A percentile compares a stretch with the other conserved stretches of the same genome.
Conservation (phyloP, 345 rosid genomes). For the Eucalyptus paniculata region DNA sequence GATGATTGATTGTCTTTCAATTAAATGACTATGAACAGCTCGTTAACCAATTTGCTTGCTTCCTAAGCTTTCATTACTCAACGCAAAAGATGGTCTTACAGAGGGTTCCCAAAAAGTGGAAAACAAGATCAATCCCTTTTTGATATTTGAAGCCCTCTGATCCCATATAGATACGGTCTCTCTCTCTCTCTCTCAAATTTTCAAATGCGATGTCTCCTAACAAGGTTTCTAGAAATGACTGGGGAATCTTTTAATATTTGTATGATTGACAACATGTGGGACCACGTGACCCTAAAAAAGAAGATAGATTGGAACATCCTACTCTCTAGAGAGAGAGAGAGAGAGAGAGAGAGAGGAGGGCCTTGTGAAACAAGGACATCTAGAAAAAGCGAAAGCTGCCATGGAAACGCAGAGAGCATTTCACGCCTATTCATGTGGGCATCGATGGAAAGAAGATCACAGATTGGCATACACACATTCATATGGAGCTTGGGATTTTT, state of each 20-base stretch:
- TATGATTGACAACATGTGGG: slow-evolving; percentile 29
- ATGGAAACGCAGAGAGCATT: slow-evolving; percentile 22
- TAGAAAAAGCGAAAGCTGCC: slow-evolving; percentile 50
- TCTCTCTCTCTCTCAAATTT: neutral
- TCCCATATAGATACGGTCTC: neutral
- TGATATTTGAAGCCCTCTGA: neutral
- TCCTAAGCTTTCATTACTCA: neutral
- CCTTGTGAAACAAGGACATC: slow-evolving; percentile 7
- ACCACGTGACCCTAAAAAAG: slow-evolving; percentile 12
- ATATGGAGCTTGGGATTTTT: neutral
- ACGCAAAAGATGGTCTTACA: neutral
- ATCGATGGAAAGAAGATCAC: neutral
- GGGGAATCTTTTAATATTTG: slow-evolving; percentile 4
- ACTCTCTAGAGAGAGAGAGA: neutral
- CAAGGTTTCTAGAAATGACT: slow-evolving; percentile 4
- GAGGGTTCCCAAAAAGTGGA: neutral
- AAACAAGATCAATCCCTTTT: neutral
- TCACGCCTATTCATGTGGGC: slow-evolving; percentile 20
- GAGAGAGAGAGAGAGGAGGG: neutral
- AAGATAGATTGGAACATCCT: slow-evolving; percentile 16
- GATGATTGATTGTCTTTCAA: neutral
- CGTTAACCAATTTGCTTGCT: neutral
- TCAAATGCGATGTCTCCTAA: neutral
- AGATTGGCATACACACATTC: neutral
- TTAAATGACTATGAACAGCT: neutral